These are phyloP conservation scores for Aurantiochytrium sp. DNA, from an alignment of 108 stramenopile genomes.

Conservation along the genomic window DNA sequence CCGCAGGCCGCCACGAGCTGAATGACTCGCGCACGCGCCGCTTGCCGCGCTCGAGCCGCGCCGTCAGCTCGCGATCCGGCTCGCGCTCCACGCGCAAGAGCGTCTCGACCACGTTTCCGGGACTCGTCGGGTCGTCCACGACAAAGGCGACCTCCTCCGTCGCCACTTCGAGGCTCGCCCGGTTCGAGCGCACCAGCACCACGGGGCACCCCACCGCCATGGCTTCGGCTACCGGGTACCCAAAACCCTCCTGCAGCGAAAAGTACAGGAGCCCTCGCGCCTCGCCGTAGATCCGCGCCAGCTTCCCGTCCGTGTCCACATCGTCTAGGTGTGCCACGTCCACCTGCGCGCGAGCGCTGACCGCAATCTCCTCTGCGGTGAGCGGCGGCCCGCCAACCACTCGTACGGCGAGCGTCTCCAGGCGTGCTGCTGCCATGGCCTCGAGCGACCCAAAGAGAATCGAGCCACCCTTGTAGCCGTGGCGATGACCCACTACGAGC, in stretches of 20 bases:
- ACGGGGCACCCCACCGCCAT: constrained; percentile 32
- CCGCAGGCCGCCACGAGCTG: too few species aligned
- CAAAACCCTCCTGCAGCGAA: constrained; percentile 43
- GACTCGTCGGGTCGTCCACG: not conserved
- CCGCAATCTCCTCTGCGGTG: not conserved
- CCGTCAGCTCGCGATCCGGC: too few species aligned
- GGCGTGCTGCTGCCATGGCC: not conserved
- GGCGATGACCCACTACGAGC: constrained; percentile 35
- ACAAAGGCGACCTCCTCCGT: constrained; percentile 6
- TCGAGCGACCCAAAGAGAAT: not conserved
- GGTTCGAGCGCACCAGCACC: not conserved
- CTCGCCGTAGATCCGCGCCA: constrained; percentile 33
- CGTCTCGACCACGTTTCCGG: too few species aligned
- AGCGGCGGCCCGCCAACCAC: not conserved
- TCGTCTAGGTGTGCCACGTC: not conserved
- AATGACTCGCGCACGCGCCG: not conserved
- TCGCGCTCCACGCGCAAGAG: too few species aligned
- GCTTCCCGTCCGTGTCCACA: not conserved
- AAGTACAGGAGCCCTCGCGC: constrained; percentile 38
- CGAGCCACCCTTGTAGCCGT: constrained; percentile 40
- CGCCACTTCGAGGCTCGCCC: not conserved
- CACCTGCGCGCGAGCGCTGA: not conserved
- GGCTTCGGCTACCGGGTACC: constrained; percentile 44
- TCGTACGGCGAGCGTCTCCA: not conserved
- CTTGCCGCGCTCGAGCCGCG: not conserved